These are phyloP conservation scores for Paraphoma sp. DNA, from an alignment of 2,329 filamentous ascomycete species.

Conservation along the genomic window DNA sequence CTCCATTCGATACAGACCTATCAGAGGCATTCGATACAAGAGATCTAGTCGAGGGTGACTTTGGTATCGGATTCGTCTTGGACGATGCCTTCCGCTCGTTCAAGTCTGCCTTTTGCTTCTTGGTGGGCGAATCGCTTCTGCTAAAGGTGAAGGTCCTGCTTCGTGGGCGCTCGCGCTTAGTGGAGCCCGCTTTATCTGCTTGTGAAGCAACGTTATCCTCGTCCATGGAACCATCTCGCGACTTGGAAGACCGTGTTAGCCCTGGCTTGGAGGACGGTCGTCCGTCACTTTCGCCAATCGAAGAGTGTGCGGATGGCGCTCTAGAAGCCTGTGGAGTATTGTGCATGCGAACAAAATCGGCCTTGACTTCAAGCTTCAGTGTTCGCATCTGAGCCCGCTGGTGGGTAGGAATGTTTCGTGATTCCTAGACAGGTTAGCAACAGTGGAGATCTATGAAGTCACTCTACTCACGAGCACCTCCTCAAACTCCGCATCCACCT, in stretches of 20 bases:
- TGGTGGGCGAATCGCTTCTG: conserved; percentile 74
- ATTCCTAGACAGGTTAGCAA: conserved; percentile 66
- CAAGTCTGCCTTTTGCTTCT: conserved; percentile 74
- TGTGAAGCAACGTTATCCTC: conserved; percentile 22
- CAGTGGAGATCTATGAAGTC: conserved; percentile 24
- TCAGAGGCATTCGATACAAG: conserved; percentile 63
- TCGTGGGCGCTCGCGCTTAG: conserved; percentile 60
- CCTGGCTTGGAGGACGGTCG: conserved; percentile 44
- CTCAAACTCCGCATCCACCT: conserved; percentile 69
- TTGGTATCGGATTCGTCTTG: conserved; percentile 74
- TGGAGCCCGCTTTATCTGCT: conserved; percentile 25
- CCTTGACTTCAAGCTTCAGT: conserved; percentile 87
- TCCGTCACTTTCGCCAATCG: conserved; percentile 42
- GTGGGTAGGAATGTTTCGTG: conserved; percentile 91
- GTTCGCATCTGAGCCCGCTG: conserved; percentile 95
- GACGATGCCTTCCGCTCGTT: conserved; percentile 59
- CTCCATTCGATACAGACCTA: conserved; percentile 70
- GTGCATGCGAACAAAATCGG: conserved; percentile 92
- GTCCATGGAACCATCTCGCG: conserved; percentile 35
- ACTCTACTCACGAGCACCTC: conserved; percentile 64
- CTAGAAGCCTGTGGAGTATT: conserved; percentile 60
- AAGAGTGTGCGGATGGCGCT: conserved; percentile 53
- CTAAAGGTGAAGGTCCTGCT: conserved; percentile 82
- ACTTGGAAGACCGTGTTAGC: conserved; percentile 49
- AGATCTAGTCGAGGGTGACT: conserved; percentile 65